Base-by-base conservation (phyloP, 495 filamentous ascomycete genomes). In the Aspergillus steynii region DNA sequence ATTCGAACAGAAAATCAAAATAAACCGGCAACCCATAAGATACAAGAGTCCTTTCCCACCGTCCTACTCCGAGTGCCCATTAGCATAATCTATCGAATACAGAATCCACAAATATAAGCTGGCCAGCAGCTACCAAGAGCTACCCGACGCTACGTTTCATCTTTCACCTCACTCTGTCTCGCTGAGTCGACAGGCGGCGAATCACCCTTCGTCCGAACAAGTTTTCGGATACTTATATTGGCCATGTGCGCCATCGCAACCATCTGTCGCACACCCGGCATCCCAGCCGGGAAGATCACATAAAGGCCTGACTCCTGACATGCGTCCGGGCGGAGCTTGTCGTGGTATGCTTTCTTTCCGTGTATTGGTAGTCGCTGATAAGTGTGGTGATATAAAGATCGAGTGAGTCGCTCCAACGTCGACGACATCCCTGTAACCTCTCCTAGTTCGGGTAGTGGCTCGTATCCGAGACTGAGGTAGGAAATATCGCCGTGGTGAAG, bases 341-440 rank as follows among this genome's bases (percentile, higher is more conserved):
- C 77, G 60, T 77, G 68, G 49, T 78, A 78, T 0, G 71, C 76
- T 62, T 75, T 78, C 68, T 81, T 81, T 0, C 78, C 78, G 1
- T 60, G 62, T 2, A 81, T 64, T 0, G 73, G 74, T 2, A 79
- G 61, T 3, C 72, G 65, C 7, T 55, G 66, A 34, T 75, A 77
- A 0, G 73, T 65, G 34, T 63, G 66, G 0, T 56, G 56, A 53
- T 79, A 74, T 32, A 76, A 10, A 7, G 64, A 63, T 2, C 73
- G 56, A 4, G 75, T 71, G 1, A 78, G 52, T 12, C 55, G 62
- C 14, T 67, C 68, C 9, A 75, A 34, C 0, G 61, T 58, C 3
- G 34, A 20, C 2, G 63, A 60, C 65, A 80, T 71, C 3, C 73
- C 74, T 1, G 47, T 60, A 47, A 78, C 69, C 54, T 75, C 70